phyloP scores from a whole-genome alignment of 257 asterid genomes.

The Voacanga thouarsii region DNA sequence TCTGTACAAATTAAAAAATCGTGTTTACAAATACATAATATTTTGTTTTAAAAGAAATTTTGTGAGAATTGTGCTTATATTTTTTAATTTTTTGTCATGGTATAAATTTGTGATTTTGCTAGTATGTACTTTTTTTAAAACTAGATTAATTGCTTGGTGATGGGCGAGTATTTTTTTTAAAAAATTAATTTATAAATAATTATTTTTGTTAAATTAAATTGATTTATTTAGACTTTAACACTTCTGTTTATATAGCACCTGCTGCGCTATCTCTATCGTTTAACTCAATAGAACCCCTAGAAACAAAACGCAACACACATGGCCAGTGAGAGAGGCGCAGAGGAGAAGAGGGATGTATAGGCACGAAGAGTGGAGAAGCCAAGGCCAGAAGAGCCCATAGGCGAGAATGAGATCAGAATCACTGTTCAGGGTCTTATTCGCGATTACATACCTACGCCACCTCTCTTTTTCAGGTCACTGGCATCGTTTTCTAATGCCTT shows the following conservation, averaged over 20 bases:
- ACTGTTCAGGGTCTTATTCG: slow-evolving; percentile 60
- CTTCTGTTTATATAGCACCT: background rate
- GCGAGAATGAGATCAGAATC: slow-evolving; percentile 61
- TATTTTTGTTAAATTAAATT: no score
- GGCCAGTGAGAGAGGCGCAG: no score
- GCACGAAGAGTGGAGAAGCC: slow-evolving; percentile 57
- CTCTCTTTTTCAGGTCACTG: slow-evolving; percentile 47
- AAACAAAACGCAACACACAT: background rate
- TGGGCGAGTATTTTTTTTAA: no score
- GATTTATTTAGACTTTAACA: background rate
- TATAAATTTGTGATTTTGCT: no score
- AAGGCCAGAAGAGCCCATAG: slow-evolving; percentile 41
- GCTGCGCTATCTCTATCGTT: slow-evolving; percentile 10
- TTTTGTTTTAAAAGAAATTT: no score
- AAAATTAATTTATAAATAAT: no score
- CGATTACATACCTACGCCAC: slow-evolving; percentile 53
- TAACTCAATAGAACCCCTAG: slow-evolving; percentile 14
- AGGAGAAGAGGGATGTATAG: slow-evolving; percentile 38
- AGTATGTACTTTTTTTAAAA: no score
- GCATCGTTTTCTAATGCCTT: background rate
- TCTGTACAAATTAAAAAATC: no score
- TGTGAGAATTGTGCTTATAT: no score
- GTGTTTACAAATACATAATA: no score
- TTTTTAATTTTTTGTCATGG: no score
- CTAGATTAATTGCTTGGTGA: no score